Base-by-base conservation (phyloP, 2,329 filamentous ascomycete species). In the Aspergillus fumigatiaffinis region DNA sequence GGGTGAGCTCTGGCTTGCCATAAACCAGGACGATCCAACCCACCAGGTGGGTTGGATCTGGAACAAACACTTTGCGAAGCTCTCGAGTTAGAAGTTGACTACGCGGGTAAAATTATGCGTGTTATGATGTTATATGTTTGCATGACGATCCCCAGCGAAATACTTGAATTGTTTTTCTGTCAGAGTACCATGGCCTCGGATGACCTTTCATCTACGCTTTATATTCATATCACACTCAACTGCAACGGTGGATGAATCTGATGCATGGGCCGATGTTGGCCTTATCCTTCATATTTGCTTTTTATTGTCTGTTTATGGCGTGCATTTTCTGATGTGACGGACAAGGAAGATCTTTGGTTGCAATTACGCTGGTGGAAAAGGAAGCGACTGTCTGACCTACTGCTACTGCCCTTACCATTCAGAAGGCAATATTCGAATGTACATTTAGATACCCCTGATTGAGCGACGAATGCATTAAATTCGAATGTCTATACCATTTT, bases 1-100 rank as follows among this genome's bases (percentile, higher is more conserved):
- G 73, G 94, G 94, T 62, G 94, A 99, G 79, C 83, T 97, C 51
- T 99, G 94, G 94, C 85, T 99, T 56, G 94, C 94, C 53, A 91
- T 91, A 74, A 99, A 99, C 71, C 94, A 99, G 76, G 94, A 99
- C 70, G 94, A 99, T 73, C 79, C 86, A 1, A 82, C 80, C 10
- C 84, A 89, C 63, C 83, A 87, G 63, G 87, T 97, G 35, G 94
- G 94, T 52, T 99, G 94, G 94, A 96, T 99, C 68, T 99, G 94
- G 94, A 96, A 92, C 68, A 97, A 97, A 75, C 94, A 99, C 77
- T 99, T 99, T 80, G 89, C 89, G 46, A 80, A 80, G 54, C 70
- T 84, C 21, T 66, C 66, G 17, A 57, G 49, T 21, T 71, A 57
- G 63, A 48, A 12, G 28, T 8, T 20, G 23, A 21, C 41, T 48